These are phyloP conservation scores for Dianthus caryophyllus DNA, from an alignment of 148 eudicot genomes.

Conservation along the genomic window DNA sequence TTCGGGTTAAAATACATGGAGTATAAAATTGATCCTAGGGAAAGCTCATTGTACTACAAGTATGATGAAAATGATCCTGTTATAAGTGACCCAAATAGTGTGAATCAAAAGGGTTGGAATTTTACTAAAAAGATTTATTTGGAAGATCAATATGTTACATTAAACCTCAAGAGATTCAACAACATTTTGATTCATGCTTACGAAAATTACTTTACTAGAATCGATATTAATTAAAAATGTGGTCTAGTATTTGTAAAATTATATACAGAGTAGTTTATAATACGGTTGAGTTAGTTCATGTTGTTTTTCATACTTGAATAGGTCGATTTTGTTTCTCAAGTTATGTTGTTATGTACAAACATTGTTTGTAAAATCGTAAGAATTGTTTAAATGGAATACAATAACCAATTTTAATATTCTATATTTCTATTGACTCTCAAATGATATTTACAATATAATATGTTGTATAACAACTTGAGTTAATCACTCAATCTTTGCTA, in stretches of 20 bases:
- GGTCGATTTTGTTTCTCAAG: no score
- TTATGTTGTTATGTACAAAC: no score
- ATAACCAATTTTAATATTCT: no score
- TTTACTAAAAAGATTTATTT: slow-evolving; percentile 70
- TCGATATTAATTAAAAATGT: no score
- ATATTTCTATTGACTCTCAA: no score
- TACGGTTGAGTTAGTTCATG: no score
- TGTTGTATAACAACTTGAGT: no score
- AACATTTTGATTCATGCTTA: slow-evolving; percentile 55
- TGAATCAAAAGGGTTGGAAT: slow-evolving; percentile 72
- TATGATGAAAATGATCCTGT: slow-evolving; percentile 53
- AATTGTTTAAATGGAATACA: no score
- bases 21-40: slow-evolving; percentile 56
- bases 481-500: no score
- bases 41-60: slow-evolving; percentile 73
- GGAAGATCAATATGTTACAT: slow-evolving; percentile 57
- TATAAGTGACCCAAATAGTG: slow-evolving; percentile 56
- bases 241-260: background rate
- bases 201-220: slow-evolving; percentile 1
- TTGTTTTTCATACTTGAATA: no score
- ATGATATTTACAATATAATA: background rate
- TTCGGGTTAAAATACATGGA: slow-evolving; percentile 63
- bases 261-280: no score
- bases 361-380: no score
- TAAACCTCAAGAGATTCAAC: slow-evolving; percentile 54